Evolutionary conservation across 2,329 filamentous ascomycete genomes (phyloP).

Genomic region (Grosmannia huntii): DNA sequence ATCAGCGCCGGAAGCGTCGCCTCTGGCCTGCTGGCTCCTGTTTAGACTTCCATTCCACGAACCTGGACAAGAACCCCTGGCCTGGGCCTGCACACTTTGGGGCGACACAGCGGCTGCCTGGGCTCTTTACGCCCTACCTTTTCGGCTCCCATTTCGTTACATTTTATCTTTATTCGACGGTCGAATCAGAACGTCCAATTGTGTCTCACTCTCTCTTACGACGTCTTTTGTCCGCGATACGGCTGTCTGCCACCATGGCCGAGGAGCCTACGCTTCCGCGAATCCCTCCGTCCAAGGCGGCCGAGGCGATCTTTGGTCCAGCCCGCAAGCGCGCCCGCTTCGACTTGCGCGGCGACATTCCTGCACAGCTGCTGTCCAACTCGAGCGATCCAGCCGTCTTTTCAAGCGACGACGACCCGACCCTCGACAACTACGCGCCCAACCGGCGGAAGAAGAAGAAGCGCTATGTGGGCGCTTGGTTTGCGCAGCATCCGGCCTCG

Average conservation of each 20-base stretch:
- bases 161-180: no score
- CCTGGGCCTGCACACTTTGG: no score
- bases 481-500: slow-evolving; percentile 32
- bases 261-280: slow-evolving; percentile 12
- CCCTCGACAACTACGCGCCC: slow-evolving; percentile 47
- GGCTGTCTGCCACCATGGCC: slow-evolving; percentile 1
- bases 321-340: slow-evolving; percentile 9
- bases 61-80: no score
- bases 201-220: no score
- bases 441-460: slow-evolving; percentile 41
- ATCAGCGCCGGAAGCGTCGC: no score
- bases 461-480: slow-evolving; percentile 56
- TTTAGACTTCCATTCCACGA: no score
- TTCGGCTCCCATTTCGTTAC: no score
- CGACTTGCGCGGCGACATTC: neutral
- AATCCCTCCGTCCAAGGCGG: slow-evolving; percentile 9
- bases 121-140: no score
- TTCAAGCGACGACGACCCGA: slow-evolving; percentile 59
- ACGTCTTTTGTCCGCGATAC: no score
- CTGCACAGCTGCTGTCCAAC: slow-evolving; percentile 30
- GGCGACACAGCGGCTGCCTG: no score
- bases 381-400: slow-evolving; percentile 62
- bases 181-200: no score
- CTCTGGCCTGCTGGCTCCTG: no score
- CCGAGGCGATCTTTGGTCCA: slow-evolving; percentile 8